Base-by-base conservation (phyloP, 1,284 basidiomycete genomes). In the Trichosporon inkin region DNA sequence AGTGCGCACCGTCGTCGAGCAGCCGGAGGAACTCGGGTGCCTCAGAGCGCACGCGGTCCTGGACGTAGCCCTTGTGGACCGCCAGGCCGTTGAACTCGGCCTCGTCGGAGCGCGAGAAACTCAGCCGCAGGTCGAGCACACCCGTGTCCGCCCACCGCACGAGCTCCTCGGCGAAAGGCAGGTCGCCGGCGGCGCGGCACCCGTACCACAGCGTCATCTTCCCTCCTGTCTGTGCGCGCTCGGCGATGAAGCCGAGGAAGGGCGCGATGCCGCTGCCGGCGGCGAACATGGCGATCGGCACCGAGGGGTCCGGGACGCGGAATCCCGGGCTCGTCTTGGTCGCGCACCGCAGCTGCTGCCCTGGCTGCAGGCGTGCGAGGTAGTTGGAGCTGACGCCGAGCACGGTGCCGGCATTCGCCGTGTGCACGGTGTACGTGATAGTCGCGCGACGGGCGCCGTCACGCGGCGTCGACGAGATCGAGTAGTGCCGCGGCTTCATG, bases 181-280 rank as follows among this genome's bases (percentile, higher is more conserved):
- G 81, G 67, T 83, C 82, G 55, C 76, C 68, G 1, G 81, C 80
- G 13, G 74, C 68, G 6, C 81, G 74, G 65, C 82, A 84, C 6
- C 82, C 82, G 62, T 82, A 82, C 78, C 82, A 83, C 54, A 83
- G 68, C 34, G 82, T 63, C 51, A 74, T 76, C 60, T 76, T 73
- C 13, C 78, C 81, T 0, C 82, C 82, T 10, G 80, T 76, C 44
- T 73, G 68, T 20, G 81, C 81, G 14, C 82, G 79, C 64, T 83
- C 82, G 66, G 83, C 81, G 22, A 84, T 73, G 74, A 84, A 84
- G 1, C 81, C 82, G 38, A 81, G 77, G 79, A 84, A 81, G 4
- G 83, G 82, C 13, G 83, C 80, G 16, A 84, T 64, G 0, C 83
- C 82, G 5, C 81, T 79, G 11, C 82, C 83, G 35, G 81, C 80